Evolutionary conservation across 1,284 basidiomycete genomes (phyloP).

Genomic region (Prillingera fragicola): DNA sequence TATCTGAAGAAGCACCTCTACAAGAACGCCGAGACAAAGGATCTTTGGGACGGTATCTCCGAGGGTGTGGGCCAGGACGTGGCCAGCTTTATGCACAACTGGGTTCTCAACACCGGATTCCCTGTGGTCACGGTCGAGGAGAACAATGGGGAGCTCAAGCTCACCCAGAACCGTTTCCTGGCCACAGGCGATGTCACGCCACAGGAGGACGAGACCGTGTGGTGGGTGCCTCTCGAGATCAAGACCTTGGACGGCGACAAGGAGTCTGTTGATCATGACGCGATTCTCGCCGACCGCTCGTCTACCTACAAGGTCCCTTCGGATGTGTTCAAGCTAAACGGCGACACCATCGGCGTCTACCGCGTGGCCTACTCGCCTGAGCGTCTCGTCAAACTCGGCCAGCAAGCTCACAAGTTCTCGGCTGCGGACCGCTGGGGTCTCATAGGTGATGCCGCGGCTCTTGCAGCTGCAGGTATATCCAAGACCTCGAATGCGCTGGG

Average conservation of each 20-base stretch:
- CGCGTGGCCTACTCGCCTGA: constrained; percentile 81
- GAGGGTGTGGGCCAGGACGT: constrained; percentile 74
- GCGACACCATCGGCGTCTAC: constrained; percentile 77
- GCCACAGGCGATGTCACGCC: constrained; percentile 71
- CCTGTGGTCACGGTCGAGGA: constrained; percentile 85
- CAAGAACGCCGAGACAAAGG: constrained; percentile 75
- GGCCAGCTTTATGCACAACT: constrained; percentile 79
- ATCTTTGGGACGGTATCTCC: constrained; percentile 85
- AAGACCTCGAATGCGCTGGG: constrained; percentile 70
- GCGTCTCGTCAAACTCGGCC: constrained; percentile 70
- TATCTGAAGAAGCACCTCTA: constrained; percentile 87
- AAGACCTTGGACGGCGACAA: constrained; percentile 52
- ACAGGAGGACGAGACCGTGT: constrained; percentile 85
- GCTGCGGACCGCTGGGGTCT: constrained; percentile 81
- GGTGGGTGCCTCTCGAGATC: constrained; percentile 75
- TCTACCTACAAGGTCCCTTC: constrained; percentile 63
- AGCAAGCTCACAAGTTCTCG: constrained; percentile 71
- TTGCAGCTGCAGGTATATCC: constrained; percentile 71
- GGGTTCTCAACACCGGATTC: constrained; percentile 85
- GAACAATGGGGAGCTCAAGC: constrained; percentile 59
- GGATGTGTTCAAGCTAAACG: constrained; percentile 77
- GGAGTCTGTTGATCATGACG: constrained; percentile 57
- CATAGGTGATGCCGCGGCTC: constrained; percentile 69
- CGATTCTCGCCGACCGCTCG: constrained; percentile 66
- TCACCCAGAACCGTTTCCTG: constrained; percentile 89